A percentile compares a stretch with the other conserved stretches of the same genome.
Evolutionary conservation across 2,329 filamentous ascomycete genomes (phyloP).

Genomic region (Dryadomyces quercus-mongolicae): DNA sequence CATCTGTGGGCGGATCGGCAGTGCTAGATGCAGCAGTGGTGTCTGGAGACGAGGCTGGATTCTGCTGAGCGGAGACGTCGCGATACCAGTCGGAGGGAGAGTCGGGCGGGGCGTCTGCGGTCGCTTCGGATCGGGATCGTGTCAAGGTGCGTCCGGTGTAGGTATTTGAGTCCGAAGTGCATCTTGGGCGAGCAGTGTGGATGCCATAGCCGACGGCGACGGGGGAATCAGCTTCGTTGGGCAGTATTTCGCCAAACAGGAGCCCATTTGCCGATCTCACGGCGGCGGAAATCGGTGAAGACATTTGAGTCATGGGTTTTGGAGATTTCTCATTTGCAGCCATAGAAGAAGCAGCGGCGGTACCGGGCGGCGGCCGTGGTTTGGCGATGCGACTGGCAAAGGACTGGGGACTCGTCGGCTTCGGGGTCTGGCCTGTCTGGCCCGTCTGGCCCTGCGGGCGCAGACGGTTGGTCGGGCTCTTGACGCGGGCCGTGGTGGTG

Average conservation of each 20-base stretch:
- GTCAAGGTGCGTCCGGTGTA: conserved; percentile 32
- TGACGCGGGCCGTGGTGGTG: not conserved
- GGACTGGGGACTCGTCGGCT: conserved; percentile 9
- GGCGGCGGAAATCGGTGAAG: not conserved
- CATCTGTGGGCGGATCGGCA: not conserved
- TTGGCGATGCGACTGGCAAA: conserved; percentile 42
- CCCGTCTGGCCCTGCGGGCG: not conserved
- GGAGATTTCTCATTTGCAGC: conserved; percentile 16
- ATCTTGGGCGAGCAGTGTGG: conserved; percentile 35
- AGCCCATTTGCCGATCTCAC: conserved; percentile 30
- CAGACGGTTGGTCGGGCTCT: not conserved
- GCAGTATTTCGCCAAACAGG: conserved; percentile 63
- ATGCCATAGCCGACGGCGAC: conserved; percentile 50
- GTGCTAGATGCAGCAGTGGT: not conserved
- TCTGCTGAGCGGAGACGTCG: conserved; percentile 12
- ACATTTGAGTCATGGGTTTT: conserved; percentile 27
- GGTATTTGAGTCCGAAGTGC: conserved; percentile 62
- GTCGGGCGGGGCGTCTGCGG: conserved; percentile 43
- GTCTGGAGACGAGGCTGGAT: not conserved
- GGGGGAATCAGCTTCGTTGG: conserved; percentile 38
- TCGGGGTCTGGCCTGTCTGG: not conserved
- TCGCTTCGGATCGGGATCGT: conserved; percentile 41
- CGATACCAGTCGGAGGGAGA: conserved; percentile 59
- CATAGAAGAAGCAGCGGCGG: conserved; percentile 16
- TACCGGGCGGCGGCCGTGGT: conserved; percentile 18